Conservation (phyloP, 2,329 filamentous ascomycete genomes). For the Tolypocladium guangdongense region DNA sequence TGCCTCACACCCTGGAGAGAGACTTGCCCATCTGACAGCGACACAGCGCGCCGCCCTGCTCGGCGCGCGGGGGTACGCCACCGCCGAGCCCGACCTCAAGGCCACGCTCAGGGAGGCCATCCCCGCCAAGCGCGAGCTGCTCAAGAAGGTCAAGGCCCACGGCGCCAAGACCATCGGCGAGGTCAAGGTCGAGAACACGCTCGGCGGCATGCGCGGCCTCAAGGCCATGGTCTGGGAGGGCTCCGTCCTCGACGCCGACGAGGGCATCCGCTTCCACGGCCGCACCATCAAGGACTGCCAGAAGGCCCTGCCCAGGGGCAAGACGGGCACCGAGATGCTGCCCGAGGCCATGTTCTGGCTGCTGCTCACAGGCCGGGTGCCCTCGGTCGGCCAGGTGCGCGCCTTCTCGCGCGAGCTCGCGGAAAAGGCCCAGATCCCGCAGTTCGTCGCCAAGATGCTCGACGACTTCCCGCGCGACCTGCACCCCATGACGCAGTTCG, state of each 20-base stretch:
- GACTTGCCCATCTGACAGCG: slow-evolving; percentile 11
- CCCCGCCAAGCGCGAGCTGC: slow-evolving; percentile 82
- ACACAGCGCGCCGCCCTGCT: slow-evolving; percentile 16
- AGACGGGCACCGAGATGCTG: slow-evolving; percentile 87
- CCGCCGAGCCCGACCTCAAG: slow-evolving; percentile 83
- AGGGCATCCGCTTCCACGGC: slow-evolving; percentile 97
- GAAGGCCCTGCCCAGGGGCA: slow-evolving; percentile 83
- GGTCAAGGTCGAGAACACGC: slow-evolving; percentile 85
- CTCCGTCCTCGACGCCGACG: slow-evolving; percentile 89
- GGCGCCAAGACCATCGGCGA: slow-evolving; percentile 76
- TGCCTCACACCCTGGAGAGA: background rate
- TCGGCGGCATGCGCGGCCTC: slow-evolving; percentile 94
- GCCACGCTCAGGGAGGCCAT: slow-evolving; percentile 73
- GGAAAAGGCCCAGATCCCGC: slow-evolving; percentile 71
- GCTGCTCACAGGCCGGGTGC: slow-evolving; percentile 84
- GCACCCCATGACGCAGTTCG: slow-evolving; percentile 97
- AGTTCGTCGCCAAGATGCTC: slow-evolving; percentile 77
- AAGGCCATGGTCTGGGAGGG: slow-evolving; percentile 99
- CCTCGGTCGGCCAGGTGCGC: slow-evolving; percentile 71
- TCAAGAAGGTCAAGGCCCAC: slow-evolving; percentile 88
- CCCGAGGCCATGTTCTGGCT: slow-evolving; percentile 99
- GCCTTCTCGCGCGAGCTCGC: slow-evolving; percentile 77
- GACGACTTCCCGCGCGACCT: slow-evolving; percentile 81
- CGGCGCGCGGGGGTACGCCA: slow-evolving; percentile 51
- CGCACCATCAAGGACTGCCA: slow-evolving; percentile 98